Base-by-base conservation (phyloP, 2,329 filamentous ascomycete species). In the Didymella glomerata region DNA sequence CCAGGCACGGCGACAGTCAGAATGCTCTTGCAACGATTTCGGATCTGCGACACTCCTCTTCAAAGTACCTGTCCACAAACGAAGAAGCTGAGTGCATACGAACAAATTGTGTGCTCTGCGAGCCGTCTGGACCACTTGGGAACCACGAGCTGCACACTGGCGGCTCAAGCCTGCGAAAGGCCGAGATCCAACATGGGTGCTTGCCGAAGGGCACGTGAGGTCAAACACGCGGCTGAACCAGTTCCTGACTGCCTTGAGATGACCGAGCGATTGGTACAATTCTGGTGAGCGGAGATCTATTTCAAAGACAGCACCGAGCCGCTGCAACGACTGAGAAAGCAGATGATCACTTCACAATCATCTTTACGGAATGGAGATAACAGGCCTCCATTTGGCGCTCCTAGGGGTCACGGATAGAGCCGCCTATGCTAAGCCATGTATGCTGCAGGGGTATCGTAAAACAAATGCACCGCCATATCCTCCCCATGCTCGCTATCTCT, bases 381-480 rank as follows among this genome's bases (percentile, higher is more conserved):
- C n/a, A n/a, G 8, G 13, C 11, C 18, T 40, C 18, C 18, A 13
- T 40, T 11, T 11, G 18, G 18, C 11, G 10, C 18, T 18, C 9
- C n/a, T 10, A 18, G 4, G 13, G 10, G 10, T 41, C n/a, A 11
- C 3, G 7, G 5, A 11, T 10, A 20, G 36, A 18, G 18, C n/a
- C 6, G n/a, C 5, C n/a, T 40, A 18, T 22, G 44, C 25, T 46
- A 28, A 22, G 20, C 22, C 42, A 42, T 27, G n/a, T 13, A 41
- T 42, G 22, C 47, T 30, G 38, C 20, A 36, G 32, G 54, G 57
- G 61, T 61, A 62, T 64, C 60, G 42, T 48, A 36, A 45, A 49
- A 27, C 48, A 34, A 22, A 11, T 1, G 6, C 10, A 5, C 57
- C 42, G 24, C 16, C 28, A 9, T 41, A 41, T 22, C 20, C 10